phyloP scores from a whole-genome alignment of 2,329 filamentous ascomycete genomes.

The Trichophyton equinum region DNA sequence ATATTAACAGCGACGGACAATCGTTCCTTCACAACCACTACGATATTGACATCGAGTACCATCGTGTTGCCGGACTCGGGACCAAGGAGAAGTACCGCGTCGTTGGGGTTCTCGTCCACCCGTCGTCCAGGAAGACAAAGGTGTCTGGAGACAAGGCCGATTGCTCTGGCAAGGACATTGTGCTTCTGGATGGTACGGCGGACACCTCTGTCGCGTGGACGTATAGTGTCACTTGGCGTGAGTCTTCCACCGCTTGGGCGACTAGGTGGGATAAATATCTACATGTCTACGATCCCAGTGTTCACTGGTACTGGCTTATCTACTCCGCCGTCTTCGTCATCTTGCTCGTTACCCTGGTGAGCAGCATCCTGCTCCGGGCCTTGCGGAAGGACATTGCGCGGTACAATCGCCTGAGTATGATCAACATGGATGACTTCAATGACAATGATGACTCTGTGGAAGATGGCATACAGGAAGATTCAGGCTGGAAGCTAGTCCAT shows the following conservation, averaged over 20 bases:
- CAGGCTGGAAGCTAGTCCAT: conserved; percentile 95
- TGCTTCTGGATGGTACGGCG: conserved; percentile 53
- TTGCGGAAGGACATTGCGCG: conserved; percentile 89
- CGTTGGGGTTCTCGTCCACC: conserved; percentile 81
- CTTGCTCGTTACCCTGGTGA: conserved; percentile 80
- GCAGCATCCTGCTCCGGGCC: conserved; percentile 78
- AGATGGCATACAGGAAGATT: conserved; percentile 92
- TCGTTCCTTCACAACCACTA: conserved; percentile 83
- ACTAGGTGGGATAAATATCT: conserved; percentile 98
- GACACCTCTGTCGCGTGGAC: conserved; percentile 67
- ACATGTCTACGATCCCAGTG: conserved; percentile 92
- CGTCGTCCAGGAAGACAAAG: conserved; percentile 52
- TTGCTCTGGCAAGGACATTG: conserved; percentile 48
- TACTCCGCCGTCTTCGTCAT: conserved; percentile 92
- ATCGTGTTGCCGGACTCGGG: conserved; percentile 52
- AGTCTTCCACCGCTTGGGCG: conserved; percentile 78
- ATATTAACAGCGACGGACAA: conserved; percentile 40
- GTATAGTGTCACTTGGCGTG: conserved; percentile 82
- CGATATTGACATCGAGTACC: conserved; percentile 86
- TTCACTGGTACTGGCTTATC: conserved; percentile 97
- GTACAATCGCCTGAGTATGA: conserved; percentile 88
- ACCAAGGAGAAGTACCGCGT: conserved; percentile 59
- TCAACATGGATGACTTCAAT: conserved; percentile 78
- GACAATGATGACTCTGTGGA: conserved; percentile 62
- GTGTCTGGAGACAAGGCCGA: conserved; percentile 42